Evolutionary conservation across 1,284 basidiomycete species (phyloP).

Genomic region (Spongiforma sp.): DNA sequence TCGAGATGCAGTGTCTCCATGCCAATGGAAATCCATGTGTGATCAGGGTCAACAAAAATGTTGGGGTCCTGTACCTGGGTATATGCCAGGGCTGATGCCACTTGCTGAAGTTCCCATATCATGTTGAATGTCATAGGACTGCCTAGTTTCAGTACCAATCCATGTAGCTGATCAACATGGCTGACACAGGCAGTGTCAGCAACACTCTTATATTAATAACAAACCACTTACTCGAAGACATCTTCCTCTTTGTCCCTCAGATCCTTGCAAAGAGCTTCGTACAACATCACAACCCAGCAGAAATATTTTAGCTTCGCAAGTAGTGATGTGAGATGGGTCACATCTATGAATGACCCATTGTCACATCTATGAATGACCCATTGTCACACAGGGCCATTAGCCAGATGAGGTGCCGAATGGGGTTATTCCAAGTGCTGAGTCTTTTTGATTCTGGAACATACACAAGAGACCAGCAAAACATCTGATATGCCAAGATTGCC

Average conservation of each 20-base stretch:
- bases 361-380: conserved; percentile 7
- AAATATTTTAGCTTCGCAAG: conserved; percentile 20
- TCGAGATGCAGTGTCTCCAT: background rate
- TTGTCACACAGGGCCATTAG: conserved; percentile 7
- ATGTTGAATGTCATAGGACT: conserved; percentile 1
- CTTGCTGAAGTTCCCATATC: conserved; percentile 13
- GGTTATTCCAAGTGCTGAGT: conserved; percentile 2
- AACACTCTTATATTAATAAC: background rate
- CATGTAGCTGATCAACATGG: background rate
- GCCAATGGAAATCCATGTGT: conserved; percentile 10
- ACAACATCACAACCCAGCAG: background rate
- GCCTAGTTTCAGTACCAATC: background rate
- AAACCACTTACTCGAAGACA: conserved; percentile 1
- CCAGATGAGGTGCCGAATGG: conserved; percentile 10
- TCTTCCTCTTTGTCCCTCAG: background rate
- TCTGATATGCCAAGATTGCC: conserved; percentile 6
- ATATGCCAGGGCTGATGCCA: background rate
- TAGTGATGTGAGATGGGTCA: background rate
- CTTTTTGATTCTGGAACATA: background rate
- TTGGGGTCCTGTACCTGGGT: conserved; percentile 7
- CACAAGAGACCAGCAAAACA: conserved; percentile 12
- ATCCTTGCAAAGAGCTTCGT: background rate
- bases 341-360: conserved; percentile 11
- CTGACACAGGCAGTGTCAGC: background rate
- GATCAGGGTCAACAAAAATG: background rate